phyloP scores from a whole-genome alignment of 192 early-diverging fungal genomes.

The Chytriomyces sp. region DNA sequence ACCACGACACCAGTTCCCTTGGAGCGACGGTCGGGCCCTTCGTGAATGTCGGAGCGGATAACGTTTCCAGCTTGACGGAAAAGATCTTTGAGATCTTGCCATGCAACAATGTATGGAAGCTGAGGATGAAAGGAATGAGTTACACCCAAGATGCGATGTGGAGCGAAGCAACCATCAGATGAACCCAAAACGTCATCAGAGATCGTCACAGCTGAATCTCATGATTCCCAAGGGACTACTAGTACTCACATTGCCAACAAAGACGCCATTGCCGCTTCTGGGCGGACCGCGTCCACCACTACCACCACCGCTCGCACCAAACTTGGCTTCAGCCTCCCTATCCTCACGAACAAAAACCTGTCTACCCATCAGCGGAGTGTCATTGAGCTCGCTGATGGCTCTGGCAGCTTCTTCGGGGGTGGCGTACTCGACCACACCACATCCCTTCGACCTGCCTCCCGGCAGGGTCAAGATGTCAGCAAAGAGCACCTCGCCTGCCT shows the following conservation, averaged over 20 bases:
- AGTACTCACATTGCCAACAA: slow-evolving; percentile 12
- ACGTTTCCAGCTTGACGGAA: slow-evolving; percentile 76
- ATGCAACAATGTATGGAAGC: slow-evolving; percentile 76
- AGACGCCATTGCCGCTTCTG: slow-evolving; percentile 7
- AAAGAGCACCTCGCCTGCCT: slow-evolving; percentile 76
- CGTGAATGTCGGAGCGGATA: slow-evolving; percentile 68
- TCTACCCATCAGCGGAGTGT: slow-evolving; percentile 70
- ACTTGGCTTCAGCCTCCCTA: slow-evolving; percentile 59
- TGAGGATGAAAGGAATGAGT: slow-evolving; percentile 27
- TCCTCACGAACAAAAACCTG: slow-evolving; percentile 80
- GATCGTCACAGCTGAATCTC: no score
- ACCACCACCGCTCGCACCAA: slow-evolving; percentile 1
- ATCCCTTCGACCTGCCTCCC: slow-evolving; percentile 68
- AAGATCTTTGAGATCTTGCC: slow-evolving; percentile 87
- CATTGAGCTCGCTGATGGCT: slow-evolving; percentile 71
- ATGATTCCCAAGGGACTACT: not conserved
- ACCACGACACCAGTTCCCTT: slow-evolving; percentile 74
- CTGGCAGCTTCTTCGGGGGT: slow-evolving; percentile 73
- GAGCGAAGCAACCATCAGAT: no score
- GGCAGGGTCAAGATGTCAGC: slow-evolving; percentile 69
- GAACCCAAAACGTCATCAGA: no score
- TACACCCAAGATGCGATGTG: no score
- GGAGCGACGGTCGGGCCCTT: slow-evolving; percentile 62
- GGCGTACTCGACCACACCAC: slow-evolving; percentile 77
- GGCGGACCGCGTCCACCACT: slow-evolving; percentile 16